Base-by-base conservation (phyloP, 2,329 filamentous ascomycete species). In the Colletotrichum phormii region DNA sequence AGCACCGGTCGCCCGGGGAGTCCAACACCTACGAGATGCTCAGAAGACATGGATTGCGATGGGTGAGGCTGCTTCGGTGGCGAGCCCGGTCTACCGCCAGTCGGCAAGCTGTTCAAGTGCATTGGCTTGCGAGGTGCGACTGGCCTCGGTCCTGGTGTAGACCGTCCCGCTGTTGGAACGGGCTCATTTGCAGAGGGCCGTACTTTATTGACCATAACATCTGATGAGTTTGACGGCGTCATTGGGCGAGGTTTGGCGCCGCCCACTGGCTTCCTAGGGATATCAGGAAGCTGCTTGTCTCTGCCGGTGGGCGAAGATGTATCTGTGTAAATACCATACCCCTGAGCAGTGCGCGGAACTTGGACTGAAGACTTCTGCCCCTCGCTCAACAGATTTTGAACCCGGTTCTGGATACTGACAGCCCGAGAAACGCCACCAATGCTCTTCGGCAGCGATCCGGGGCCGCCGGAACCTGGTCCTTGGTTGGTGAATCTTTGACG, bases 401-500 rank as follows among this genome's bases (percentile, higher is more conserved):
- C 94, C 75, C 96, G 92, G 79, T 94, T 95, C 80, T 98, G 95
- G 77, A 99, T 99, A 31, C 92, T 94, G n/a, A 91, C 89, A 22
- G 95, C 95, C 54, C 92, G 87, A 15, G 90, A 90, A 3, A 89
- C 83, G 60, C 88, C 86, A n/a, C 87, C 89, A 79, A 88, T 88
- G 78, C 83, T 88, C 81, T 87, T 90, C 68, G 87, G 89, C 67
- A 83, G 82, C 18, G 84, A 84, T 22, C 80, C 81, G 7, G 83
- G 80, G 55, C 81, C 83, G 35, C 81, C 79, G 2, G 79, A 77
- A 24, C 77, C 78, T 29, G 79, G 80, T 9, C 81, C 85, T 83
- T 49, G 84, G 82, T 90, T 88, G 1, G 93, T 90, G 51, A 98
- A 84, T 26, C 93, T 91, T 77, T 91, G 91, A 42, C 93, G 91